Conservation (phyloP, 352 stramenopile genomes). For the Peronospora tabacina region DNA sequence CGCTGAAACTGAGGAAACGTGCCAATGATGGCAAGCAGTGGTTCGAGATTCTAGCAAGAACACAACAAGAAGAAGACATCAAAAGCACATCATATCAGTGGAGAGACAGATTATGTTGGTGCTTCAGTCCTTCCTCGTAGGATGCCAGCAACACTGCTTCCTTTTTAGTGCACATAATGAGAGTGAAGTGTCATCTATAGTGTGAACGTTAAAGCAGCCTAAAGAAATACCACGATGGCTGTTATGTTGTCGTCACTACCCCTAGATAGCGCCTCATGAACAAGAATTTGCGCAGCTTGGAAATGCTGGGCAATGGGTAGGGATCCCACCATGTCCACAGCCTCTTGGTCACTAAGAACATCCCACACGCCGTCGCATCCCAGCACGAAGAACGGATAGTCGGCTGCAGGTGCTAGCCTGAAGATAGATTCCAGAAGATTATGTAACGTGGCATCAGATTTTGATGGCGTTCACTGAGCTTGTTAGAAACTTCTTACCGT, state of each 20-base stretch:
- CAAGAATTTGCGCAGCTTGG: constrained; percentile 46
- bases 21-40: no score
- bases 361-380: constrained; percentile 81
- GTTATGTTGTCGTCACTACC: constrained; percentile 74
- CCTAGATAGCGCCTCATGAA: constrained; percentile 43
- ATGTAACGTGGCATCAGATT: constrained; percentile 1
- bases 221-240: constrained; percentile 67
- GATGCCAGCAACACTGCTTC: no score
- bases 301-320: constrained; percentile 31
- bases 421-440: background rate
- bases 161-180: no score
- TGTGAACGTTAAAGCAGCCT: constrained; percentile 1
- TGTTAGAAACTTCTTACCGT: constrained; percentile 19
- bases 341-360: constrained; percentile 66
- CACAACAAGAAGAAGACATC: no score
- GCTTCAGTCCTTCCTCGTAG: background rate
- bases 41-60: no score
- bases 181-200: constrained; percentile 3
- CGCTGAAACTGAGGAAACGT: no score
- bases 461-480: background rate
- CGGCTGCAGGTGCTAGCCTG: constrained; percentile 36
- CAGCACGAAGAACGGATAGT: constrained; percentile 65
- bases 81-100: no score
- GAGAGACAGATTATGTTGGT: background rate
- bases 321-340: constrained; percentile 46